Base-by-base conservation (phyloP, 306 rosid genomes). In the Glycine tomentella region DNA sequence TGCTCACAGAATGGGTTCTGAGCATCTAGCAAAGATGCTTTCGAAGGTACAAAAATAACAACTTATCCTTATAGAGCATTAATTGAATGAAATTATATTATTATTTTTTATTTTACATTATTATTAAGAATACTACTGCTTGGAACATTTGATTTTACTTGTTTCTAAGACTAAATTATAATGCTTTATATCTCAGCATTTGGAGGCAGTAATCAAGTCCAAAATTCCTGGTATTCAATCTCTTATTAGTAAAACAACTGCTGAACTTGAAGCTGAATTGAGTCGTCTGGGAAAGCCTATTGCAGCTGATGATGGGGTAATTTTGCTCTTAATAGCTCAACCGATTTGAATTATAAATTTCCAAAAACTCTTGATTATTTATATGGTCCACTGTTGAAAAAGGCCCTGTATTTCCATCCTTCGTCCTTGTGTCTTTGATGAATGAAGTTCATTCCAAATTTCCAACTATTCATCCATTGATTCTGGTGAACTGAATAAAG, bases 141-240 rank as follows among this genome's bases (percentile, higher is more conserved):
- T n/a, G n/a, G n/a, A 68, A 16, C 33, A 56, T 74, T 45, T 66
- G 14, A 45, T 58, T 52, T 33, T 12, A 16, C 45, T 63, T 15
- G 7, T 83, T 64, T 70, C 25, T 63, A 69, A 51, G 57, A 71
- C 42, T 66, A 52, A 75, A 58, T 80, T 63, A 6, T 44, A 65
- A 40, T 82, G 73, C 65, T 83, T 80, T 16, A 72, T 76, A n/a
- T 81, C 13, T 65, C 97, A 92, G 98, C 98, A 94, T 86, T 83
- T 94, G 87, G 98, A 94, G 86, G 89, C 82, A n/a, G 98, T 92
- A n/a, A 94, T 94, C 89, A 92, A 94, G 92, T 89, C 97, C 84
- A 92, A 90, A 84, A 91, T 92, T 81, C 98, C 97, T 0, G 97
- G 97, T 85, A 89, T 94, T 83, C 98, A 94, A 78, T 90, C 92